A percentile compares a stretch with the other conserved stretches of the same genome.
Conservation (phyloP, 192 early-diverging fungal genomes). For the Umbelopsis vinacea region DNA sequence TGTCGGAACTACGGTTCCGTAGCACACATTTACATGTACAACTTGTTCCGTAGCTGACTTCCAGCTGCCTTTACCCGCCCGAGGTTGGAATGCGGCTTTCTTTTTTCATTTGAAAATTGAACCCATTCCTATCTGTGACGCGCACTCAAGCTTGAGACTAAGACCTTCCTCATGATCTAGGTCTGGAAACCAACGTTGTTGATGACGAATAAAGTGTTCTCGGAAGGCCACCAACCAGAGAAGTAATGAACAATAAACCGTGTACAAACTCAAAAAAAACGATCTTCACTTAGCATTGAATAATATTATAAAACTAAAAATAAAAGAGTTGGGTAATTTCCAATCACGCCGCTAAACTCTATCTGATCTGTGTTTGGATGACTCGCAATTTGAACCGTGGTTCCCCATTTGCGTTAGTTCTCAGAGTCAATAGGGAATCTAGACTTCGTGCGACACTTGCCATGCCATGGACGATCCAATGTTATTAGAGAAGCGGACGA, state of each 20-base stretch:
- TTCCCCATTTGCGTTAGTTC: slow-evolving; percentile 4
- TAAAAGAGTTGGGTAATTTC: background rate
- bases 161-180: background rate
- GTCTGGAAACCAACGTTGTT: slow-evolving; percentile 13
- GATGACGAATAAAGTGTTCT: slow-evolving; percentile 1
- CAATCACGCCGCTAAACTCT: background rate
- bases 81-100: slow-evolving; percentile 7
- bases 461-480: background rate
- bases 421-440: background rate
- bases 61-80: slow-evolving; percentile 16
- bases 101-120: background rate
- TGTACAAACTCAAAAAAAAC: background rate
- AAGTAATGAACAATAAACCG: background rate
- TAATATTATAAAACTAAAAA: slow-evolving; percentile 12
- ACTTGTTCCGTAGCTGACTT: slow-evolving; percentile 6
- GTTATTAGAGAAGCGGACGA: too few relatives aligned
- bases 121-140: slow-evolving; percentile 14
- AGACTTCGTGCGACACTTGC: background rate
- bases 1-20: too few relatives aligned
- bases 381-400: background rate
- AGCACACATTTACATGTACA: too few relatives aligned
- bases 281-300: background rate
- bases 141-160: slow-evolving; percentile 10
- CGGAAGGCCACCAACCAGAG: background rate
- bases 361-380: background rate